Evolutionary conservation across 2,329 filamentous ascomycete genomes (phyloP).

Genomic region (Graphiopsis chlorocephala): DNA sequence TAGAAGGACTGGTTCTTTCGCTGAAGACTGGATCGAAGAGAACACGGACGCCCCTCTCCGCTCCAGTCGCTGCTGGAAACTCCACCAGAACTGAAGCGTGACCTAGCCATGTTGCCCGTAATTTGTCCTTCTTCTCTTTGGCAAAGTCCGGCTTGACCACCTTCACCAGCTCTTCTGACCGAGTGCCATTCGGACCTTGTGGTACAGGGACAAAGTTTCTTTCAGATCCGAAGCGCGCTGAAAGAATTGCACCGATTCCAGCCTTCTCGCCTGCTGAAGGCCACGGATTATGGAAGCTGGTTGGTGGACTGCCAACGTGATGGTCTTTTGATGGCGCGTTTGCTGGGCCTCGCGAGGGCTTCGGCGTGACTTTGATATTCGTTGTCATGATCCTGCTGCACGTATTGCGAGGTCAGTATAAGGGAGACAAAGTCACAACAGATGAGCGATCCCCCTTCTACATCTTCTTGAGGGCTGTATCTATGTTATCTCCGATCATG

Average conservation of each 20-base stretch:
- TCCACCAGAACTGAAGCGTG: slow-evolving; percentile 52
- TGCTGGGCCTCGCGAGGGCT: background rate
- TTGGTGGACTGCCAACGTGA: slow-evolving; percentile 44
- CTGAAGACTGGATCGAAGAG: slow-evolving; percentile 56
- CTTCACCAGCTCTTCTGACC: slow-evolving; percentile 41
- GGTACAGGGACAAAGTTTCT: slow-evolving; percentile 50
- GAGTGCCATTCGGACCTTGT: slow-evolving; percentile 28
- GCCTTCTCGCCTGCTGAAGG: slow-evolving; percentile 38
- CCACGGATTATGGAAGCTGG: slow-evolving; percentile 51
- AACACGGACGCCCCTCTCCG: slow-evolving; percentile 42
- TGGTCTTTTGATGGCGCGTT: slow-evolving; percentile 32
- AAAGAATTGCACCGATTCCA: slow-evolving; percentile 31
- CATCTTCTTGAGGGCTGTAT: background rate
- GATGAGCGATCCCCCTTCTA: background rate
- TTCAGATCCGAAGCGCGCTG: slow-evolving; percentile 38
- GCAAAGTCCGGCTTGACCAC: slow-evolving; percentile 44
- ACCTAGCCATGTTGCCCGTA: slow-evolving; percentile 52
- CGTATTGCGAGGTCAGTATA: background rate
- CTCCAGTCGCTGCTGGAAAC: slow-evolving; percentile 33
- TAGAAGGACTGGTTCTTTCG: slow-evolving; percentile 47
- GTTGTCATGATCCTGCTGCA: slow-evolving; percentile 1
- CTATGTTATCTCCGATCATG: slow-evolving; percentile 1
- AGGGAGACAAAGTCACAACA: background rate
- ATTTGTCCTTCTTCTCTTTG: slow-evolving; percentile 24
- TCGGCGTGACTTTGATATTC: background rate